Percentiles rank a stretch among this genome's conserved stretches.
These are phyloP conservation scores for Gentiana straminea DNA, from an alignment of 257 asterid species.

Conservation along the genomic window DNA sequence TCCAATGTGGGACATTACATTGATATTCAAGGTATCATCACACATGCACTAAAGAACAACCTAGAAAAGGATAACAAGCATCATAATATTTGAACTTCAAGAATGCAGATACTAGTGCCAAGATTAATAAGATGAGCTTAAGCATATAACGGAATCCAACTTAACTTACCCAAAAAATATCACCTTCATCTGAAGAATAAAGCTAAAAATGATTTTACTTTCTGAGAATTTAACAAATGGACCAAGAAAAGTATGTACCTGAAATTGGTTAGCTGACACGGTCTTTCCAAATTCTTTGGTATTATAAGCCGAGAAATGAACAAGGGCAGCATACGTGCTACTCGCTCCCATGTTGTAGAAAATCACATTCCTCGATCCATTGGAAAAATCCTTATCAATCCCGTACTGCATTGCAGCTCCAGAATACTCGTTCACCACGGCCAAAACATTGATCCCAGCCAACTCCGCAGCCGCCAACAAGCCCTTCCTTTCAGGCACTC, in stretches of 20 bases:
- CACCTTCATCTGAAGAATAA: too few species aligned
- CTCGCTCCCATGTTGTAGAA: conserved; percentile 96
- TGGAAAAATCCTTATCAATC: conserved; percentile 87
- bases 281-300: conserved; percentile 80
- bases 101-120: too few species aligned
- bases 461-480: conserved; percentile 80
- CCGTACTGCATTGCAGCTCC: conserved; percentile 99
- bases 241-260: conserved; percentile 29
- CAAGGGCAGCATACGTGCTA: conserved; percentile 92
- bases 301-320: conserved; percentile 78
- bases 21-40: too few species aligned
- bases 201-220: neutral
- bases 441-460: conserved; percentile 85
- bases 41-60: too few species aligned
- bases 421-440: conserved; percentile 83
- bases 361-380: conserved; percentile 76
- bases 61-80: too few species aligned
- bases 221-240: neutral
- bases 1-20: too few species aligned
- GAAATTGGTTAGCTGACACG: conserved; percentile 75
- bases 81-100: too few species aligned
- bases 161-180: too few species aligned
- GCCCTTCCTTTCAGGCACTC: conserved; percentile 77
- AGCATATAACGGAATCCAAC: too few species aligned
- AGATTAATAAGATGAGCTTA: too few species aligned